A percentile compares a stretch with the other conserved stretches of the same genome.
These are phyloP conservation scores for Gaeumannomyces sp. DNA, from an alignment of 2,329 filamentous ascomycete genomes.

Conservation along the genomic window DNA sequence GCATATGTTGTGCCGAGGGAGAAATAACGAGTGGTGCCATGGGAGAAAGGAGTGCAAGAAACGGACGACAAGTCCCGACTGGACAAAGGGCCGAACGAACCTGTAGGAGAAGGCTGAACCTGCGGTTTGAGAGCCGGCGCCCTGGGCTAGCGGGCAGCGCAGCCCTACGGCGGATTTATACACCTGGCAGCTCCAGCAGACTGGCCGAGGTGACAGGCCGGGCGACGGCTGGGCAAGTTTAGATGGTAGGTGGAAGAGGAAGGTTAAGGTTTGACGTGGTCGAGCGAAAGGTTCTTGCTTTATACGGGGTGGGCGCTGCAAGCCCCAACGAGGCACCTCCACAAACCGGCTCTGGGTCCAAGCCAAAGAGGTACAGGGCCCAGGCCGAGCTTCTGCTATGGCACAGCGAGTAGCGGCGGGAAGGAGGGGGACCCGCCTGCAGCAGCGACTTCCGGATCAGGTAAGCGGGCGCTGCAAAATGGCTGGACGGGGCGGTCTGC, in stretches of 20 bases:
- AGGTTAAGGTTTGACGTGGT: constrained; percentile 1
- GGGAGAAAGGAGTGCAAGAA: not conserved
- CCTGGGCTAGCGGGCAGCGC: not conserved
- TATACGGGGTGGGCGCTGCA: not conserved
- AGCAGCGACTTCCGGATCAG: not conserved
- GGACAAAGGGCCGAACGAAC: not conserved
- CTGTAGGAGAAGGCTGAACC: not conserved
- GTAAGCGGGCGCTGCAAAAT: not conserved
- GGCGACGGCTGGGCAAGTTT: not conserved
- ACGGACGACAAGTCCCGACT: not conserved
- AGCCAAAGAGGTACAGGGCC: not conserved
- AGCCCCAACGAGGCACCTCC: not conserved
- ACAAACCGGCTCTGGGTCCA: not conserved
- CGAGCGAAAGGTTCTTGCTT: not conserved
- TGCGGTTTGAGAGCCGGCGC: not conserved
- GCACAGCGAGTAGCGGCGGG: not conserved
- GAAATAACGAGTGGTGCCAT: not conserved
- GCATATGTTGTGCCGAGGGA: not conserved
- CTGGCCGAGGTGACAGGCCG: not conserved
- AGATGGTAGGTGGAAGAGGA: not conserved
- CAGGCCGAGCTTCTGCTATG: not conserved
- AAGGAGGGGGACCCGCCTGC: not conserved
- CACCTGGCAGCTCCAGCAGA: not conserved
- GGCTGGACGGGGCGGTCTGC: not conserved
- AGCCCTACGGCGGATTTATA: not conserved